These are phyloP conservation scores for Artemisia tridentata DNA, from an alignment of 129 eudicot genomes.

Conservation along the genomic window DNA sequence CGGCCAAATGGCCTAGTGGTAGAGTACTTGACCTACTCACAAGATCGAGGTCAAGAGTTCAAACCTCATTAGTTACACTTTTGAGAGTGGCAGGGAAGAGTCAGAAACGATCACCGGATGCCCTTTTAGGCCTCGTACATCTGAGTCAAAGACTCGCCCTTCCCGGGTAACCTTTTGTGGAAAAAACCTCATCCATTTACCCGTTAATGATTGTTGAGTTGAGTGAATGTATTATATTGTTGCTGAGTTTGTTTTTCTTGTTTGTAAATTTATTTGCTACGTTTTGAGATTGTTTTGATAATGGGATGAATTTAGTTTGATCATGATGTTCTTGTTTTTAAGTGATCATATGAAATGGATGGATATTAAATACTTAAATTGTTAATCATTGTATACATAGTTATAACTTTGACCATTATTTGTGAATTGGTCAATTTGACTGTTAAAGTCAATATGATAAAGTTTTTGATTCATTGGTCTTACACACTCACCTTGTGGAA, in stretches of 20 bases:
- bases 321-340: not conserved
- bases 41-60: too few species aligned
- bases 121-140: too few species aligned
- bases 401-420: conserved; percentile 19
- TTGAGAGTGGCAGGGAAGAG: too few species aligned
- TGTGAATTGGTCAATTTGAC: conserved; percentile 25
- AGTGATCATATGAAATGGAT: not conserved
- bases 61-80: too few species aligned
- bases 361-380: not conserved
- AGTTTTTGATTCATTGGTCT: not conserved
- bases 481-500: not conserved
- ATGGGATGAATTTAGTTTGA: conserved; percentile 6
- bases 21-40: too few species aligned
- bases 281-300: not conserved
- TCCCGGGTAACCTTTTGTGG: not conserved
- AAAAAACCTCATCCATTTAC: not conserved
- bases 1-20: too few species aligned
- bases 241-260: not conserved
- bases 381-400: not conserved
- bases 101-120: too few species aligned
- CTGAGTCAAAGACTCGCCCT: too few species aligned
- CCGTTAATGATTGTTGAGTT: not conserved
- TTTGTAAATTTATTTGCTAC: not conserved
- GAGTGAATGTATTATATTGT: not conserved
- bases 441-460: conserved; percentile 10